Conservation (phyloP, 495 filamentous ascomycete species). For the Penicillium angulare region DNA sequence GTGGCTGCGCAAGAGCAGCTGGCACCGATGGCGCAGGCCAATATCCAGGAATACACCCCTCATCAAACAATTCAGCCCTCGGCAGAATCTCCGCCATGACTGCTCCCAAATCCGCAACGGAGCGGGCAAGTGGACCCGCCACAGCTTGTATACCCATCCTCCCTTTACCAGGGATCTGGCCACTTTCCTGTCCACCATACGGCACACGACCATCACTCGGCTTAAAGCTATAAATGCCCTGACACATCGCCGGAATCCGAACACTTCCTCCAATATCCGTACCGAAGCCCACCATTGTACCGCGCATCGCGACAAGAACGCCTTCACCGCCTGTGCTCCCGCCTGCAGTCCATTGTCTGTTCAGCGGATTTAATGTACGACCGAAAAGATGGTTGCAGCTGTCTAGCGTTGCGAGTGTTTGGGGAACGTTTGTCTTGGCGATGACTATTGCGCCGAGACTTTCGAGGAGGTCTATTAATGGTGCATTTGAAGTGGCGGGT, state of each 20-base stretch:
- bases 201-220: conserved; percentile 59
- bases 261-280: conserved; percentile 66
- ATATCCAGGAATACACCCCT: conserved; percentile 49
- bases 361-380: conserved; percentile 61
- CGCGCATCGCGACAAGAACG: conserved; percentile 59
- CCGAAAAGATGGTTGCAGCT: conserved; percentile 53
- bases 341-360: conserved; percentile 54
- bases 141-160: conserved; percentile 44
- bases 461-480: conserved; percentile 37
- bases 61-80: conserved; percentile 42
- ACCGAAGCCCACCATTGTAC: conserved; percentile 64
- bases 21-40: conserved; percentile 40
- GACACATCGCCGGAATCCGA: conserved; percentile 58
- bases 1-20: conserved; percentile 4
- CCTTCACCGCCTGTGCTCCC: conserved; percentile 69
- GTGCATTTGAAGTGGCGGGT: conserved; percentile 45
- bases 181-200: conserved; percentile 44
- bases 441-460: conserved; percentile 56
- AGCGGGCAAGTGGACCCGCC: conserved; percentile 50
- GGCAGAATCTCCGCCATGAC: conserved; percentile 53
- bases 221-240: conserved; percentile 59
- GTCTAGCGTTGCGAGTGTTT: conserved; percentile 44
- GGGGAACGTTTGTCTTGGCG: conserved; percentile 66
- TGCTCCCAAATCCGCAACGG: conserved; percentile 43
- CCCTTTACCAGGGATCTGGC: conserved; percentile 36